Evolutionary conservation across 192 early-diverging fungal species (phyloP), one percentile per base, ranked within the genome.

Genomic region (Coemansia reversa): DNA sequence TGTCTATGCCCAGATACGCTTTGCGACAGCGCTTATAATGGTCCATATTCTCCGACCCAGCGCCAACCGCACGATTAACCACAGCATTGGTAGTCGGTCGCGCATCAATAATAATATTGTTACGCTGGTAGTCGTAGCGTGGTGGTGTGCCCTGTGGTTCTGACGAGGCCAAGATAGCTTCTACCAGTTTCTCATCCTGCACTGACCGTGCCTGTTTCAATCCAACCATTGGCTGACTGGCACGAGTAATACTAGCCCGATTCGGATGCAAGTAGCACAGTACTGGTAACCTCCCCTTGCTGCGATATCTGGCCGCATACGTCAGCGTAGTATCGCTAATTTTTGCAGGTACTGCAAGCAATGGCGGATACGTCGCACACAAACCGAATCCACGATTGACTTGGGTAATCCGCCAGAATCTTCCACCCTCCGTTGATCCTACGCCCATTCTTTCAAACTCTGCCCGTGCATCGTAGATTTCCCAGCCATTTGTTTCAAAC

Each of bases 151-250:
- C 72, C 6, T 60, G 49, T 12, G 67, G 65, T 58, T 80, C 72
- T 60, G 45, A 65, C 29, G 92, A 86, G 49, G 87, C 70, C 72
- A 97, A 90, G 33, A 99, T 95, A 35, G 89, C 89, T 67, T 97
- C 94, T 22, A 97, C 88, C 11, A 99, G 80, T 78, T 95, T 96
- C 63, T 99, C 97, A 67, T 99, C 97, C 75, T 99, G 97, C 56
- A 95, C 89, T 11, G 94, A 97, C 32, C 97, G 84, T 58, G 91
- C 92, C 69, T 94, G 92, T 67, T 92, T 92, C n/a, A 99, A 84
- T 0, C 97, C 97, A 32, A 94, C 93, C 86, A 99, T 89, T 0
- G 97, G 97, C 73, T 99, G 97, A 62, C 90, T 90, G 5, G 89
- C 92, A 32, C 97, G 87, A 28, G 97, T 97, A 62, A 99, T 94